Evolutionary conservation across 2,329 filamentous ascomycete genomes (phyloP).

Genomic region (Nannizziopsis arthrosporioides): DNA sequence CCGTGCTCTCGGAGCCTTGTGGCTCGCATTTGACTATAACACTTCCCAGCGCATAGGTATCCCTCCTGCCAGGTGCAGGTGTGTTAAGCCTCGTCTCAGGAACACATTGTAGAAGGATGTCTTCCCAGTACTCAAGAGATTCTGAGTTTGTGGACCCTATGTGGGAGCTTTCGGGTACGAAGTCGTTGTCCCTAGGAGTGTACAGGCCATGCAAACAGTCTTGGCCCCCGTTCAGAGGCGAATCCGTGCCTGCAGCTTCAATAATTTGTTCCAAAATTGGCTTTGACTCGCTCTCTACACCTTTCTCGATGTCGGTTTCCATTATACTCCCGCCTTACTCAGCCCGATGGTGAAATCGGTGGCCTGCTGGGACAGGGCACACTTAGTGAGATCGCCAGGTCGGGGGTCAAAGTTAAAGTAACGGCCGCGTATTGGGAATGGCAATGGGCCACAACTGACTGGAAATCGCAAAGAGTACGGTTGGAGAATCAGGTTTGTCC

Average conservation of each 20-base stretch:
- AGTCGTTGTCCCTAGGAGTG: constrained; percentile 27
- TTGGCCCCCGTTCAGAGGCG: neutral
- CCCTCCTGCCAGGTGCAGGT: constrained; percentile 22
- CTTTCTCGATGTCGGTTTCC: too few relatives aligned
- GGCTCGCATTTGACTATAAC: constrained; percentile 30
- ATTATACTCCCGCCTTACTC: too few relatives aligned
- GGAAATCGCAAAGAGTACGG: too few relatives aligned
- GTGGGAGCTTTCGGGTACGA: constrained; percentile 24
- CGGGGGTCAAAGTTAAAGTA: too few relatives aligned
- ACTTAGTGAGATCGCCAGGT: too few relatives aligned
- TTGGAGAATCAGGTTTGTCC: too few relatives aligned
- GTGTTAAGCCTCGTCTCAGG: constrained; percentile 25
- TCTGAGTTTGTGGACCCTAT: constrained; percentile 26
- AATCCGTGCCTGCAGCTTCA: neutral
- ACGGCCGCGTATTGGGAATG: too few relatives aligned
- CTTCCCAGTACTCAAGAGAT: constrained; percentile 27
- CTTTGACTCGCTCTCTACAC: too few relatives aligned
- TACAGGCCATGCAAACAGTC: constrained; percentile 18
- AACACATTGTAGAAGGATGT: constrained; percentile 21
- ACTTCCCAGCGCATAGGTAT: constrained; percentile 28
- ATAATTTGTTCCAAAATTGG: too few relatives aligned
- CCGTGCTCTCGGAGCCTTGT: constrained; percentile 19
- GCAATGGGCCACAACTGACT: too few relatives aligned
- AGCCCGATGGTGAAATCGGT: too few relatives aligned
- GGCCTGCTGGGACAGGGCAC: too few relatives aligned